A percentile compares a stretch with the other conserved stretches of the same genome.
Conservation (phyloP, 2,329 filamentous ascomycete genomes). For the Fusarium annulatum region DNA sequence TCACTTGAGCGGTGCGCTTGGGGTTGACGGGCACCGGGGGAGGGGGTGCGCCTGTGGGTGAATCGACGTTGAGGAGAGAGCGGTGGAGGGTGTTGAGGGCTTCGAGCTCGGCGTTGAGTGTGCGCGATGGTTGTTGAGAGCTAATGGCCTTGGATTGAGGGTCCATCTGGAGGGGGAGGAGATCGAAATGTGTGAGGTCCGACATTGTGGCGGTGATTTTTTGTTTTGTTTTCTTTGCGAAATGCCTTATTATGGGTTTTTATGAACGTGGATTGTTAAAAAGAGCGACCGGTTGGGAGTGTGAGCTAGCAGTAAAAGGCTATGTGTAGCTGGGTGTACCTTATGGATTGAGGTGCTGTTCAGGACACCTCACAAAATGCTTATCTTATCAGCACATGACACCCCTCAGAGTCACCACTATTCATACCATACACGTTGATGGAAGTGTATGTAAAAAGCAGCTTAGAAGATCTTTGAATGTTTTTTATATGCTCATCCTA, state of each 20-base stretch:
- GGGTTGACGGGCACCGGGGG: conserved; percentile 92
- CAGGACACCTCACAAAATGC: conserved; percentile 50
- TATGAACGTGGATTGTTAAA: conserved; percentile 4
- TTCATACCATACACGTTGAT: conserved; percentile 28
- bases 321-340: not conserved
- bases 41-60: conserved; percentile 76
- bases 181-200: conserved; percentile 79
- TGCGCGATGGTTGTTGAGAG: conserved; percentile 57
- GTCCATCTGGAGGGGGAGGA: conserved; percentile 85
- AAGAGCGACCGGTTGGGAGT: conserved; percentile 31
- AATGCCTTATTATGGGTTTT: not conserved
- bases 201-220: conserved; percentile 56
- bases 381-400: conserved; percentile 56
- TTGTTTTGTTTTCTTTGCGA: not conserved
- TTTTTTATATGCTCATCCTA: too few relatives aligned
- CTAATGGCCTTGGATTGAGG: conserved; percentile 81
- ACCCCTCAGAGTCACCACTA: conserved; percentile 18
- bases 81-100: conserved; percentile 84
- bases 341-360: conserved; percentile 20
- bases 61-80: conserved; percentile 66
- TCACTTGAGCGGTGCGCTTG: conserved; percentile 87
- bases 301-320: conserved; percentile 10
- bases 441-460: not conserved
- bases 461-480: not conserved
- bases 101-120: conserved; percentile 72